phyloP scores from a whole-genome alignment of 106 monocot species.

The Ottelia alismoides region DNA sequence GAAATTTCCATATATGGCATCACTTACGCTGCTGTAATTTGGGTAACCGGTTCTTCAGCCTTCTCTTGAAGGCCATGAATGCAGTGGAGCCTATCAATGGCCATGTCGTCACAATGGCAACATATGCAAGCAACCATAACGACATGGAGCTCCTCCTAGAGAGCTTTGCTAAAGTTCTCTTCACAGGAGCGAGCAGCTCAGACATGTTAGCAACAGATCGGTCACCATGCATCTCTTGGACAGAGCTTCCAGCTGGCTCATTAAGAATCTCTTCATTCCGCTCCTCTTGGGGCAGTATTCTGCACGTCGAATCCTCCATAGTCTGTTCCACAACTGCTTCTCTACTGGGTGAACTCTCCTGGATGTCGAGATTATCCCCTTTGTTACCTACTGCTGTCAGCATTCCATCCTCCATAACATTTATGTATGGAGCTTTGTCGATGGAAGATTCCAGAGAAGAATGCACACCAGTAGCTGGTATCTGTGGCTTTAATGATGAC shows the following conservation, averaged over 20 bases:
- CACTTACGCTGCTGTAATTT: too few relatives aligned
- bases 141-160: background rate
- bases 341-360: background rate
- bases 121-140: background rate
- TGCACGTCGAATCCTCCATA: background rate
- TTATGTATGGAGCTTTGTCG: background rate
- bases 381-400: background rate
- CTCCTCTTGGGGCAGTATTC: background rate
- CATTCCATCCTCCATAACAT: background rate
- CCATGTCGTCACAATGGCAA: background rate
- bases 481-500: background rate
- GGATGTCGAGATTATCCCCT: background rate
- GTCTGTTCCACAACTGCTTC: background rate
- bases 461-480: background rate
- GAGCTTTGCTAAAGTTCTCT: background rate
- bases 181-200: background rate
- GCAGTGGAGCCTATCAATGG: background rate
- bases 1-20: too few relatives aligned
- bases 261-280: background rate
- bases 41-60: background rate
- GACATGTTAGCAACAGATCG: background rate
- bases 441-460: background rate
- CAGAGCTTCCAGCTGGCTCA: background rate
- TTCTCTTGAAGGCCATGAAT: background rate
- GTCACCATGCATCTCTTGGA: background rate